These are phyloP conservation scores for Ramichloridium luteum DNA, from an alignment of 2,329 filamentous ascomycete species.

Conservation along the genomic window DNA sequence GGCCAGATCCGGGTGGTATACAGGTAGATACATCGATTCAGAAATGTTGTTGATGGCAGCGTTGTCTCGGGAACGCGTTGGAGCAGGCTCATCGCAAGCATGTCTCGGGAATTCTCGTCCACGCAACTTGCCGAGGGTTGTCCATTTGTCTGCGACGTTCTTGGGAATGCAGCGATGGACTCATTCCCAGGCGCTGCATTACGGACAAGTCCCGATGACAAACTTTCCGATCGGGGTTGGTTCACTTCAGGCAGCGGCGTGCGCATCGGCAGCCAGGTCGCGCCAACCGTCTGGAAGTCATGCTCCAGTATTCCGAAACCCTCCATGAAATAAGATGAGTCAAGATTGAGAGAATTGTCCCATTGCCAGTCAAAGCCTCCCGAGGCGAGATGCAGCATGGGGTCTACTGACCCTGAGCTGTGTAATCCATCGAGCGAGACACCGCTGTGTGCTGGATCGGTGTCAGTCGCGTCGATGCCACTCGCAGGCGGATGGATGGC, in stretches of 20 bases:
- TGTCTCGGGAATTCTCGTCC: constrained; percentile 4
- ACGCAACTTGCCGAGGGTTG: too few relatives aligned
- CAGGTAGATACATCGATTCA: constrained; percentile 6
- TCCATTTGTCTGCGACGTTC: too few relatives aligned
- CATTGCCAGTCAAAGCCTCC: constrained; percentile 6
- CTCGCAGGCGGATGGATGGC: too few relatives aligned
- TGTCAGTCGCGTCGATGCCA: too few relatives aligned
- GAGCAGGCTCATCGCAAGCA: constrained; percentile 4
- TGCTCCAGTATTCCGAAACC: constrained; percentile 1
- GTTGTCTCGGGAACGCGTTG: constrained; percentile 3
- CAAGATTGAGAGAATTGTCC: constrained; percentile 6
- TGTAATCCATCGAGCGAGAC: too few relatives aligned
- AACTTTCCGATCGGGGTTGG: too few relatives aligned
- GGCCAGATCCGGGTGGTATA: constrained; percentile 7
- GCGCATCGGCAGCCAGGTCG: constrained; percentile 2
- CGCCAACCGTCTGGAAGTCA: neutral
- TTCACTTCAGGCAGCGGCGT: neutral
- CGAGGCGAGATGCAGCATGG: too few relatives aligned
- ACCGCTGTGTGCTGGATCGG: too few relatives aligned
- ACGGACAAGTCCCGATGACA: too few relatives aligned
- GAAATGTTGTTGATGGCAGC: constrained; percentile 4
- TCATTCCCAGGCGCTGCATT: too few relatives aligned
- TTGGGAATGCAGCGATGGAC: too few relatives aligned
- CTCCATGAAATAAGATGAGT: constrained; percentile 4
- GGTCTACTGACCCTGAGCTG: too few relatives aligned